A percentile compares a stretch with the other conserved stretches of the same genome.
Evolutionary conservation across 1,284 basidiomycete genomes (phyloP).

Genomic region (Papiliotrema fonsecae): DNA sequence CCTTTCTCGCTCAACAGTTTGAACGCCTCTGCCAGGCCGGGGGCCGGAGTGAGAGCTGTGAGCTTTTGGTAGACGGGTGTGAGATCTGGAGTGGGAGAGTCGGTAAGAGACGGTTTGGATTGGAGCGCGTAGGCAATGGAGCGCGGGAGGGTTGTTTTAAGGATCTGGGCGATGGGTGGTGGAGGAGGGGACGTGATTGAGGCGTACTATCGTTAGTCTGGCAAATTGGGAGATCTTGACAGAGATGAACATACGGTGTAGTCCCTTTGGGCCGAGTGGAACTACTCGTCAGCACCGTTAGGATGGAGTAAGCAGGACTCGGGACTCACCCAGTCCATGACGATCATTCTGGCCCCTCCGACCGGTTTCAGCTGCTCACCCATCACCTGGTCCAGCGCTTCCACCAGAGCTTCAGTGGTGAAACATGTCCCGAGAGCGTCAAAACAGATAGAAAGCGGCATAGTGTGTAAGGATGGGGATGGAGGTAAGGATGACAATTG

Average conservation of each 20-base stretch:
- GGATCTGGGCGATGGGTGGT: slow-evolving; percentile 23
- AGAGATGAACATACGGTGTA: slow-evolving; percentile 10
- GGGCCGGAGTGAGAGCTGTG: slow-evolving; percentile 11
- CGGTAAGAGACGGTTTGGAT: slow-evolving; percentile 2
- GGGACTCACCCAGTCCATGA: slow-evolving; percentile 26
- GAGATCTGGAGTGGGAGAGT: slow-evolving; percentile 5
- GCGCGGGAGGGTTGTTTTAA: slow-evolving; percentile 14
- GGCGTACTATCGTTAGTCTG: slow-evolving; percentile 12
- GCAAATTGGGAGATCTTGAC: not conserved
- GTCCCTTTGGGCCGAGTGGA: slow-evolving; percentile 26
- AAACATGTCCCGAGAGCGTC: slow-evolving; percentile 29
- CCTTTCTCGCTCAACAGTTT: slow-evolving; percentile 1
- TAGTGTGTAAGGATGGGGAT: not conserved
- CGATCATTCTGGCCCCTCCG: slow-evolving; percentile 12
- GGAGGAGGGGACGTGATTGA: slow-evolving; percentile 21
- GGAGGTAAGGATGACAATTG: not conserved
- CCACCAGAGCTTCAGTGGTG: slow-evolving; percentile 15
- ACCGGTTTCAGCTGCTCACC: slow-evolving; percentile 14
- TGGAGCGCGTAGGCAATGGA: slow-evolving; percentile 11
- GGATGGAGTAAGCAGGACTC: not conserved
- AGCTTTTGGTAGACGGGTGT: slow-evolving; percentile 10
- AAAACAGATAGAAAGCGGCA: slow-evolving; percentile 23
- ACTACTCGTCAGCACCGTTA: slow-evolving; percentile 5
- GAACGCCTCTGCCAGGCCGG: slow-evolving; percentile 11
- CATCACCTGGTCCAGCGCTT: slow-evolving; percentile 18